A percentile compares a stretch with the other conserved stretches of the same genome.
Conservation (phyloP, 768 basidiomycete genomes). For the Asterophora lycoperdoides region DNA sequence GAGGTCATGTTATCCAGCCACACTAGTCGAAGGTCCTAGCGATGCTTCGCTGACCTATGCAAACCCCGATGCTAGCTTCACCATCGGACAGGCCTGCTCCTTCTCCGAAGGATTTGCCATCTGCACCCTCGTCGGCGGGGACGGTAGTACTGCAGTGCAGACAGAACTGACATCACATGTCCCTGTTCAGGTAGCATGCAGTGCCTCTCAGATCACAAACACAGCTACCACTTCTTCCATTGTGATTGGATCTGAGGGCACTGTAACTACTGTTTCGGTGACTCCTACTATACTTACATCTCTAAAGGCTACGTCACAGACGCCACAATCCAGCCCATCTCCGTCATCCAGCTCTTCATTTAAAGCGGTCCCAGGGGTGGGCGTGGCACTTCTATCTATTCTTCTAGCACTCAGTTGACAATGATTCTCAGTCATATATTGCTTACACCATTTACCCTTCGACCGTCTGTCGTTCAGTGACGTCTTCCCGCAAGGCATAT, state of each 20-base stretch:
- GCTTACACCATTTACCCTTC: neutral
- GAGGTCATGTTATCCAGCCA: constrained; percentile 24
- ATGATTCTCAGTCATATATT: too few relatives aligned
- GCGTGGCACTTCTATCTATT: neutral
- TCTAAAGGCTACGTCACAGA: neutral
- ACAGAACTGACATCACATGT: constrained; percentile 19
- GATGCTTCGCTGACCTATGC: constrained; percentile 36
- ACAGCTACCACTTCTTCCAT: neutral
- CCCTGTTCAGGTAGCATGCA: constrained; percentile 15
- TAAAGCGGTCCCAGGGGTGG: neutral
- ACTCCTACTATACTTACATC: neutral
- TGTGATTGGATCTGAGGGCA: neutral
- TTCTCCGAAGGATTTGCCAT: constrained; percentile 23
- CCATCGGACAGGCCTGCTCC: constrained; percentile 21
- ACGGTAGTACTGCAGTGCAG: constrained; percentile 24
- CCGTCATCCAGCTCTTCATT: neutral
- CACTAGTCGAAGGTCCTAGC: constrained; percentile 40
- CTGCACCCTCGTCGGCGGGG: constrained; percentile 22
- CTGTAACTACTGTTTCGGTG: neutral
- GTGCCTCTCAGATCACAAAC: neutral
- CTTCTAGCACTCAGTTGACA: neutral
- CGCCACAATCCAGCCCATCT: neutral
- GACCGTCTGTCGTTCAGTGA: too few relatives aligned
- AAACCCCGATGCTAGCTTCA: constrained; percentile 21
- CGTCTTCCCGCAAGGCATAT: too few relatives aligned